Percentiles rank a stretch among this genome's conserved stretches.
Conservation (phyloP, 345 rosid species). For the Limnanthes douglasii region DNA sequence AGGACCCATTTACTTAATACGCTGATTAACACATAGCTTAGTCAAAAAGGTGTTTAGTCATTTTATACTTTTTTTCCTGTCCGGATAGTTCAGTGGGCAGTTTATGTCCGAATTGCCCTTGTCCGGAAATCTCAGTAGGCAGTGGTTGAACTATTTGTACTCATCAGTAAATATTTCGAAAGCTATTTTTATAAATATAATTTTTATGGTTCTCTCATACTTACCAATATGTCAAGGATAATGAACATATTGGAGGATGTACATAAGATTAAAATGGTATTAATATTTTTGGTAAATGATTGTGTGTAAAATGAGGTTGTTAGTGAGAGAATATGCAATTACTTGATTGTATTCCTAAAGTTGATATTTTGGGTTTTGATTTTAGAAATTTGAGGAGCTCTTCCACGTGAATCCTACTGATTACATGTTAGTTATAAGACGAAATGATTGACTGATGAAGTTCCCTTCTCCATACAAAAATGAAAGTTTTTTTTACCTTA, state of each 20-base stretch:
- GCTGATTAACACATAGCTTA: no score
- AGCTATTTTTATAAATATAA: no score
- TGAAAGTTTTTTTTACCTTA: conserved; percentile 94
- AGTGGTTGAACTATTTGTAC: no score
- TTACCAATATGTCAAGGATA: no score
- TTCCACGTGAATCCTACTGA: conserved; percentile 87
- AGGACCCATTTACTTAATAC: no score
- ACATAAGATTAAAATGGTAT: background rate
- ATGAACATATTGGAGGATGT: conserved; percentile 9
- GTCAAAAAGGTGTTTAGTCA: no score
- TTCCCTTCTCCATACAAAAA: conserved; percentile 97
- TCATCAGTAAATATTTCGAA: no score
- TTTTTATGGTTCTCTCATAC: no score
- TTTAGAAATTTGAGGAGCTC: conserved; percentile 70
- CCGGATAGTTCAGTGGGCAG: no score
- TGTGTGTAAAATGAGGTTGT: background rate
- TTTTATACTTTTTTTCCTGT: no score
- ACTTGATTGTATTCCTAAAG: conserved; percentile 10
- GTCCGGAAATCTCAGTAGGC: no score
- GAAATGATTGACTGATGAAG: conserved; percentile 90
- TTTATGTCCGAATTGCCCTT: no score
- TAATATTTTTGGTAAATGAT: background rate
- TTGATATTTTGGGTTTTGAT: conserved; percentile 6
- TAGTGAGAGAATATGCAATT: conserved; percentile 6
- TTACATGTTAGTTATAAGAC: conserved; percentile 91